Base-by-base conservation (phyloP, 192 early-diverging fungal species). In the Mortierella alpina region DNA sequence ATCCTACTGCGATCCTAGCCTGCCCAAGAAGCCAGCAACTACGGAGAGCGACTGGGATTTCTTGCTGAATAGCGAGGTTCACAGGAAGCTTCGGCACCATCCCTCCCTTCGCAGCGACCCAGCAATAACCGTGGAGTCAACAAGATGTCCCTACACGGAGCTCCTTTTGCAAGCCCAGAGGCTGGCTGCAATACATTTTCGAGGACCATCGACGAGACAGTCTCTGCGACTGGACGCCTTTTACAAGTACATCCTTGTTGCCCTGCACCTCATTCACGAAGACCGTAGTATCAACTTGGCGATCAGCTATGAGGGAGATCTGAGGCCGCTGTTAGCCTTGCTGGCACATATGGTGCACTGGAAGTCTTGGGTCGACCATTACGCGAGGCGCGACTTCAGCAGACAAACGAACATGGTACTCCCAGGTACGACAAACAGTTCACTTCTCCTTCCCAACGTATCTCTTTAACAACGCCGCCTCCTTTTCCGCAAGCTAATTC, bases 261-360 rank as follows among this genome's bases (percentile, higher is more conserved):
- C 84, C 0, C 61, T 91, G 5, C 90, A 91, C 68, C 69, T 91
- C 0, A 73, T 91, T 20, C 85, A 88, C 62, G 89, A 91, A 44
- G 86, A 91, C 68, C 49, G 89, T 17, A 84, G 83, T 51, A 65
- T 88, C 20, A 76, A 84, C 63, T n/a, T 82, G 22, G 50, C 63
- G 7, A 77, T 71, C 5, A 67, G 72, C 51, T 67, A 82, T 18
- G 73, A 82, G 14, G 53, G 72, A 5, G 53, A 84, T 44, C 42
- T 73, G 45, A 48, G 60, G 13, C 85, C 79, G 48, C 18, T 80
- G 4, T 52, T 88, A 48, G 66, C 80, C 39, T 55, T 80, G 9
- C 50, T 84, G 44, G 59, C 86, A 7, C 64, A 58, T 12, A 50
- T 82, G 45, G 54, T 79, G 7, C 53, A 63, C 5, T 82, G 75